Conservation (phyloP, 2,329 filamentous ascomycete species). For the Juglanconis juglandina region DNA sequence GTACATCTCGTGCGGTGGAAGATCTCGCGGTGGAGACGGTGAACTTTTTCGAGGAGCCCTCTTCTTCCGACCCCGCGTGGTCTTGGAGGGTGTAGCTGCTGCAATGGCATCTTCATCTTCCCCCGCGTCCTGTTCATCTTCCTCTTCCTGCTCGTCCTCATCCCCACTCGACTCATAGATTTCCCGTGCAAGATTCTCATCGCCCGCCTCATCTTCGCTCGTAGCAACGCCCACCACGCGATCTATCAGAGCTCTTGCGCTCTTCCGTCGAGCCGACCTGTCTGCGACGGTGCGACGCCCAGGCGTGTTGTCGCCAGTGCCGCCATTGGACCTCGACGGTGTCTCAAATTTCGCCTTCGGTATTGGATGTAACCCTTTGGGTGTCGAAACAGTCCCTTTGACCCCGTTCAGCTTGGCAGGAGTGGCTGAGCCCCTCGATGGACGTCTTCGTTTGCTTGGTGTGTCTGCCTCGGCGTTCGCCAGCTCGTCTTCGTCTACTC, state of each 20-base stretch:
- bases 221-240: slow-evolving; percentile 60
- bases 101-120: slow-evolving; percentile 26
- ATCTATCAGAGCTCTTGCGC: slow-evolving; percentile 71
- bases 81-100: slow-evolving; percentile 43
- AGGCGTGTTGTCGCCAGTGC: slow-evolving; percentile 50
- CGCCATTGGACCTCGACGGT: slow-evolving; percentile 33
- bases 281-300: slow-evolving; percentile 69
- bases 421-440: slow-evolving; percentile 21
- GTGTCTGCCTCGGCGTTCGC: slow-evolving; percentile 27
- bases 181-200: slow-evolving; percentile 63
- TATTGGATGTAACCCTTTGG: slow-evolving; percentile 27
- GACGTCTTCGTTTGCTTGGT: slow-evolving; percentile 24
- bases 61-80: slow-evolving; percentile 46
- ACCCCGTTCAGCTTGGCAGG: slow-evolving; percentile 6
- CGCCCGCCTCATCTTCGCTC: slow-evolving; percentile 70
- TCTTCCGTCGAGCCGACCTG: slow-evolving; percentile 83
- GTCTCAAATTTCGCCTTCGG: slow-evolving; percentile 34
- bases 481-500: slow-evolving; percentile 15
- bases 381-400: slow-evolving; percentile 32
- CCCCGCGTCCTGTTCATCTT: slow-evolving; percentile 17
- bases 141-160: slow-evolving; percentile 22
- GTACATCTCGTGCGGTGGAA: slow-evolving; percentile 86
- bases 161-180: slow-evolving; percentile 60
- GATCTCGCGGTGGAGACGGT: slow-evolving; percentile 74
- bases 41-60: slow-evolving; percentile 55